Evolutionary conservation across 2,329 filamentous ascomycete species (phyloP).

Genomic region (Diplodia sapinea): DNA sequence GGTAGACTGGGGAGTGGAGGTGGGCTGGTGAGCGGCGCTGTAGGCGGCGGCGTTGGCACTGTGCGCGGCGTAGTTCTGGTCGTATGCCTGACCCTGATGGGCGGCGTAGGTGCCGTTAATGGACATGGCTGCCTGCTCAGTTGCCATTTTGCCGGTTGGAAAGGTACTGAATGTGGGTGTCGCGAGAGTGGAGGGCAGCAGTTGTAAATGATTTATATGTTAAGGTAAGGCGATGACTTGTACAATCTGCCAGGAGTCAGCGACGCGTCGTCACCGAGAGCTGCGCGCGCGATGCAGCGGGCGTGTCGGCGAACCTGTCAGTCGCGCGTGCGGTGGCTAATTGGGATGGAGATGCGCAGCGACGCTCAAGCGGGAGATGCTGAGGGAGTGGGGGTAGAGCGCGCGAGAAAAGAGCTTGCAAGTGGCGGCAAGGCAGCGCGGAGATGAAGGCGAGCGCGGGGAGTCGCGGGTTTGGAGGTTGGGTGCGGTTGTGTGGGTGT

Average conservation of each 20-base stretch:
- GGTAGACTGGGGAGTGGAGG: constrained; percentile 33
- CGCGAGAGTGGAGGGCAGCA: constrained; percentile 22
- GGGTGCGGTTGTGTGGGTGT: constrained; percentile 28
- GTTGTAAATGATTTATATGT: neutral
- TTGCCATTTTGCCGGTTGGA: constrained; percentile 43
- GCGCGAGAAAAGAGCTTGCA: constrained; percentile 11
- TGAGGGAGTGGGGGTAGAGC: constrained; percentile 2
- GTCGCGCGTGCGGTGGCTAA: constrained; percentile 26
- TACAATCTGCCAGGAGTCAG: constrained; percentile 9
- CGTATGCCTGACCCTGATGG: constrained; percentile 49
- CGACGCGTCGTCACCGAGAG: constrained; percentile 17
- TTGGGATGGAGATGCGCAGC: constrained; percentile 15
- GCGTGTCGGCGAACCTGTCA: constrained; percentile 21
- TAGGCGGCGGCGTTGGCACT: constrained; percentile 36
- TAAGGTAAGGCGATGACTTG: constrained; percentile 11
- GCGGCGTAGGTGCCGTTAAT: constrained; percentile 58
- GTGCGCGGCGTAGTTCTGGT: constrained; percentile 42
- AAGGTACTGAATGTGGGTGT: neutral
- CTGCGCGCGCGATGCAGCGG: constrained; percentile 17
- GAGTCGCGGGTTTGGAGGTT: constrained; percentile 14
- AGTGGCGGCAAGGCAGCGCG: constrained; percentile 8
- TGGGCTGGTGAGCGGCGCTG: constrained; percentile 41
- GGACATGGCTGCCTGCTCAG: constrained; percentile 48
- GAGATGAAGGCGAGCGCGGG: constrained; percentile 17
- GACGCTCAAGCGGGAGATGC: neutral